Base-by-base conservation (phyloP, 2,329 filamentous ascomycete genomes). In the Fusarium subtropicale region DNA sequence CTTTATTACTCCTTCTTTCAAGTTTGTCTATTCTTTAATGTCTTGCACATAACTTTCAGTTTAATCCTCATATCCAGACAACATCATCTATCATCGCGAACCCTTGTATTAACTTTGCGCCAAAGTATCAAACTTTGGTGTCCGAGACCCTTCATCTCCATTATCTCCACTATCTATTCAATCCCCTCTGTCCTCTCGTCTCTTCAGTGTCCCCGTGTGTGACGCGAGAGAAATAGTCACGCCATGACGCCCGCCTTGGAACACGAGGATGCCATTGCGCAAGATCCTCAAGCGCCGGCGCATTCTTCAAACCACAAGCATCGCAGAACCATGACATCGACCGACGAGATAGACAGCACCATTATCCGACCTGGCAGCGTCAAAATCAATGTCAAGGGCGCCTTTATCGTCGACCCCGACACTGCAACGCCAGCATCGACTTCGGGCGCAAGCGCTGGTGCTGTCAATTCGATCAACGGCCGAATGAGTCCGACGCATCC, bases 351-450 rank as follows among this genome's bases (percentile, higher is more conserved):
- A 58, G 85, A 88, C 77, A 87, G 82, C 74, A 86, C 86, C 50
- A 86, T 91, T 74, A 86, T 82, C 56, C 86, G 87, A 73, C 88
- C 88, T 3, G 88, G 88, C 26, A 87, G 92, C 16, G 94, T 97
- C 76, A 91, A 92, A 81, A 98, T 99, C 83, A 98, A 99, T 78
- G 95, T 98, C 70, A 90, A 94, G 79, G 96, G 95, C 76, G 96
- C 96, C 39, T 97, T 97, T 77, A 98, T 99, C 71, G 94, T 97
- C 74, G 93, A 97, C 77, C 91, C 95, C 66, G 91, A 93, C 71
- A 84, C 86, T 5, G 79, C 80, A 22, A 88, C 86, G 50, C 82
- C 88, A 58, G 81, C 82, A 41, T 78, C 80, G 34, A 73, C 76
- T 56, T 70, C 77, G 52, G 61, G 74, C 71, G 60, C 75, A 57